Conservation (phyloP, 2,329 filamentous ascomycete species). For the Chaetomium sp. region DNA sequence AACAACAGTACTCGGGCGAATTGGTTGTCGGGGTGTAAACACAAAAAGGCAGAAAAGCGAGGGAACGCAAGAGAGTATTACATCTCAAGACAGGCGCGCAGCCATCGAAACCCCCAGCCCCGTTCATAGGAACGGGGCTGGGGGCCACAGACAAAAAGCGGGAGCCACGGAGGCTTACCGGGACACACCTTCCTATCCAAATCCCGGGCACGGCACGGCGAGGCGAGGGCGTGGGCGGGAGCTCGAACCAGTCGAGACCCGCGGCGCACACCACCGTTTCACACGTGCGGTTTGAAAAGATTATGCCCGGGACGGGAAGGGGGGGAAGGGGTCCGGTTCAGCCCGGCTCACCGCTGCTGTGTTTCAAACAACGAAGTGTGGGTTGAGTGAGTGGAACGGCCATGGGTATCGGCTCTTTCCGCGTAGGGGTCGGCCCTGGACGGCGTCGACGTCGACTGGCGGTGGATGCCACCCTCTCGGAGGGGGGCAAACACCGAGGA, state of each 20-base stretch:
- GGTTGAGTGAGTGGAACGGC: constrained; percentile 20
- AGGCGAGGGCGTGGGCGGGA: constrained; percentile 22
- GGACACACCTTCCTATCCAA: constrained; percentile 26
- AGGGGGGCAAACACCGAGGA: constrained; percentile 5
- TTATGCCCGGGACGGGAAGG: not conserved
- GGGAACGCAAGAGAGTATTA: constrained; percentile 23
- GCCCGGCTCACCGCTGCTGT: constrained; percentile 14
- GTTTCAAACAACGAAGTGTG: constrained; percentile 25
- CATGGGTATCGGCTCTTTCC: constrained; percentile 13
- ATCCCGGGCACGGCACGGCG: constrained; percentile 2
- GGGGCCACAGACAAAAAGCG: constrained; percentile 5
- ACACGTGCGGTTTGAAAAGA: not conserved
- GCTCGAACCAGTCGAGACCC: constrained; percentile 33
- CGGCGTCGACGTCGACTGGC: constrained; percentile 3
- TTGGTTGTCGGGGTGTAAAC: not conserved
- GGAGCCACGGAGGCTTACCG: not conserved
- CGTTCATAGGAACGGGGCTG: constrained; percentile 35
- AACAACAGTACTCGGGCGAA: constrained; percentile 19
- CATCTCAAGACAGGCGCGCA: constrained; percentile 47
- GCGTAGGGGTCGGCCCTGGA: constrained; percentile 4
- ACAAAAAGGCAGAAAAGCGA: not conserved
- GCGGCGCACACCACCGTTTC: not conserved
- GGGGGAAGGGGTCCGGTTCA: not conserved
- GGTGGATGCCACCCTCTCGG: not conserved
- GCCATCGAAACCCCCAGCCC: constrained; percentile 51